These are phyloP conservation scores for Vicia villosa DNA, from an alignment of 306 rosid genomes.

Conservation along the genomic window DNA sequence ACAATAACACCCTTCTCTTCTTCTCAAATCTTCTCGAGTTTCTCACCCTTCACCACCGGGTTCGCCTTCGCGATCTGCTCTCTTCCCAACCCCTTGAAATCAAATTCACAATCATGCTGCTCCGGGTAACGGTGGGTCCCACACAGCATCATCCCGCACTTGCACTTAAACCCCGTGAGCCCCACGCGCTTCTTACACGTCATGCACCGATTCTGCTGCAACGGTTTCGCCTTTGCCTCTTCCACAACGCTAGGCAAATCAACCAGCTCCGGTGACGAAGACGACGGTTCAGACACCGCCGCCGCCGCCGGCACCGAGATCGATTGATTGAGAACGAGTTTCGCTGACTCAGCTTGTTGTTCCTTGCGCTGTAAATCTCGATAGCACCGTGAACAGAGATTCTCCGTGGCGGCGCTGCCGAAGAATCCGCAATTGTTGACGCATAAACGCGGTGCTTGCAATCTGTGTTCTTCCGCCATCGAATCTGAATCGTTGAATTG, in stretches of 20 bases:
- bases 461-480: slow-evolving; percentile 92
- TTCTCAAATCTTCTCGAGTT: slow-evolving; percentile 65
- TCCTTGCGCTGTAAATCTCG: slow-evolving; percentile 69
- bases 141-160: slow-evolving; percentile 70
- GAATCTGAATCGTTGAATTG: no score
- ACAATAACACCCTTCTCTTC: slow-evolving; percentile 31
- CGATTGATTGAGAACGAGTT: slow-evolving; percentile 55
- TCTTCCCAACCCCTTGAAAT: slow-evolving; percentile 66
- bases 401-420: slow-evolving; percentile 65
- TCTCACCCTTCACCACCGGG: slow-evolving; percentile 73
- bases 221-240: not conserved
- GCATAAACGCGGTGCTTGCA: slow-evolving; percentile 70
- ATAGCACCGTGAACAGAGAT: slow-evolving; percentile 72
- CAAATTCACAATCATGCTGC: slow-evolving; percentile 70
- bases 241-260: not conserved
- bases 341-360: slow-evolving; percentile 60
- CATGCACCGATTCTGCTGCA: slow-evolving; percentile 55
- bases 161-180: slow-evolving; percentile 74
- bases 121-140: slow-evolving; percentile 90
- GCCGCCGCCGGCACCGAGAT: not conserved
- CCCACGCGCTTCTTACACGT: slow-evolving; percentile 87
- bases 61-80: slow-evolving; percentile 87
- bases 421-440: slow-evolving; percentile 84
- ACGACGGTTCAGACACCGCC: slow-evolving; percentile 12
- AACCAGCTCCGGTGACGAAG: slow-evolving; percentile 1